Evolutionary conservation across 2,329 filamentous ascomycete species (phyloP).

Genomic region (Periconia macrospinosa): DNA sequence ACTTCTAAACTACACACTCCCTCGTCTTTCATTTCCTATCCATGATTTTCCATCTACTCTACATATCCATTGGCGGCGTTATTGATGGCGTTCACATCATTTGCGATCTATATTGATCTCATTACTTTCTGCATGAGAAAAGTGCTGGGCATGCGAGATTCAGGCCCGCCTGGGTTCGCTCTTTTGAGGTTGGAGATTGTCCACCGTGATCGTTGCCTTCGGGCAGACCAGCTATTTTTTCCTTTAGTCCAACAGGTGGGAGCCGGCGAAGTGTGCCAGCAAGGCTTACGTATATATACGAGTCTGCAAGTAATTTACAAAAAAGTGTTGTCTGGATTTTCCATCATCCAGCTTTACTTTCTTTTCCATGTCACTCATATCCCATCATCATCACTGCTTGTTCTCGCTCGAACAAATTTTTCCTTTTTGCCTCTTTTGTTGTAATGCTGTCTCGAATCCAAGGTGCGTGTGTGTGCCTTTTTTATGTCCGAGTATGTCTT

Average conservation of each 20-base stretch:
- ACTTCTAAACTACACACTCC: conserved; percentile 65
- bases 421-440: background rate
- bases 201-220: background rate
- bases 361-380: background rate
- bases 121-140: background rate
- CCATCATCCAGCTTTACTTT: background rate
- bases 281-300: conserved; percentile 5
- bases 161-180: background rate
- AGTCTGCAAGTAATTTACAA: conserved; percentile 5
- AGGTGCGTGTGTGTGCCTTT: background rate
- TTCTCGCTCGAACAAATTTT: background rate
- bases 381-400: background rate
- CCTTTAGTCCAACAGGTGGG: background rate
- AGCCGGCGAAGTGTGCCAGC: background rate
- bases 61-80: conserved; percentile 8
- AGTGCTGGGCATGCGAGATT: background rate
- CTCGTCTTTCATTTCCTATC: background rate
- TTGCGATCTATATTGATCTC: background rate
- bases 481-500: background rate
- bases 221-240: background rate
- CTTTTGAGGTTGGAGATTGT: background rate
- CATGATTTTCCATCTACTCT: background rate
- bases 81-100: background rate
- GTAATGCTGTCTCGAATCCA: background rate
- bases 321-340: background rate